Evolutionary conservation across 306 rosid species (phyloP), one percentile per base, ranked within the genome.

Genomic region (Cajanus cajan): DNA sequence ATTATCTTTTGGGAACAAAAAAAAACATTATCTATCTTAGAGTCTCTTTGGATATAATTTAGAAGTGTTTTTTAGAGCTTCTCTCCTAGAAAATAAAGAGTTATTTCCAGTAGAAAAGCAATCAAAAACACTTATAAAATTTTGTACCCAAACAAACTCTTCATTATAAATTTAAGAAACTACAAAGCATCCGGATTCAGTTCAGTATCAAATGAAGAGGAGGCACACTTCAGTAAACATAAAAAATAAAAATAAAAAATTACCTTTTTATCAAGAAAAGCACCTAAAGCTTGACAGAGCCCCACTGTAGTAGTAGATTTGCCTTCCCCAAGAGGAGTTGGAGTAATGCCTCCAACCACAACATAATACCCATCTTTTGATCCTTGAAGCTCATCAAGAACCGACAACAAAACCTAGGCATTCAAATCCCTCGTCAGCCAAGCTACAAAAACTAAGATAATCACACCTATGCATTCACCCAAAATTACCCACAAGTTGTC

Each of bases 291-390:
- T 91, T 95, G 99, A 80, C 99, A 95, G 50, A 95, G 98, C 24
- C 99, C 99, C 58, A 95, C 97, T 39, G 97, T 91, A n/a, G 99
- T 93, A 21, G 99, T 95, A 78, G 99, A 95, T 85, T 95, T 95
- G 59, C 98, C 99, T 90, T 95, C 99, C 75, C 97, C 98, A 11
- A 93, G 99, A 74, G 99, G 96, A 3, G 99, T 95, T 47, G 99
- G 99, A 70, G 99, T 95, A 74, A 95, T 95, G 62, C 98, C 99
- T 72, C 94, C 99, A 78, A 95, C 98, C 80, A 95, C 98, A 83
- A 95, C 98, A 85, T 95, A 95, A 62, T 90, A 93, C 21, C 98
- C 98, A 83, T 91, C 90, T 78, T 50, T 28, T 52, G 84, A 86
- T 78, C 92, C 92, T 82, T 95, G 57, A 51, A 87, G 80, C 44